Evolutionary conservation across 306 rosid species (phyloP).

Genomic region (Quercus variabilis): DNA sequence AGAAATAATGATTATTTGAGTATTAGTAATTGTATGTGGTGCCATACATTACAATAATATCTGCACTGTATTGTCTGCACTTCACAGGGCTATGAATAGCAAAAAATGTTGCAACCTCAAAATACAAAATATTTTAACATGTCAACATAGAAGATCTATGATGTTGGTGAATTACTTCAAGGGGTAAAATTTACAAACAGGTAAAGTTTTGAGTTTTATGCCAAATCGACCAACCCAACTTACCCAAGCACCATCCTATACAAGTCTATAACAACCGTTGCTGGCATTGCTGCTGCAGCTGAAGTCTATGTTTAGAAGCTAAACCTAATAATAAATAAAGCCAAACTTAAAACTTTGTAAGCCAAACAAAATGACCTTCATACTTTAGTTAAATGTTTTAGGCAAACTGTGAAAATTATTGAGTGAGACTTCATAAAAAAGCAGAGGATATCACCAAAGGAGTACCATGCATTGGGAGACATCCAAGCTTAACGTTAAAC

Average conservation of each 20-base stretch:
- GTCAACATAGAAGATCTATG: background rate
- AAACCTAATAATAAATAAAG: background rate
- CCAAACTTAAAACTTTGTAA: slow-evolving; percentile 2
- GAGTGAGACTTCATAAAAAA: background rate
- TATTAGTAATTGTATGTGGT: background rate
- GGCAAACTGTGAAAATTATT: background rate
- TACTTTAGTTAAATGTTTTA: background rate
- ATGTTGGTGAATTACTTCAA: background rate
- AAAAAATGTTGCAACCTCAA: background rate
- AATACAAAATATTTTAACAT: background rate
- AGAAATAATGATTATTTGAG: no score
- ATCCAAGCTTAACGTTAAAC: background rate
- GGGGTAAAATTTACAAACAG: background rate
- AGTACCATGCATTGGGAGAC: background rate
- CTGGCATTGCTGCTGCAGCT: background rate
- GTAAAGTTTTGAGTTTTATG: background rate
- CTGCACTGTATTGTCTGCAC: background rate
- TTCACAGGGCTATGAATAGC: background rate
- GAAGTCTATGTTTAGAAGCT: background rate
- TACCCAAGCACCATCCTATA: background rate
- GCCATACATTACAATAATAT: background rate
- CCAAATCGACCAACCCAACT: background rate
- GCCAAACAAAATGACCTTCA: background rate
- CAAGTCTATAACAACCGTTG: background rate
- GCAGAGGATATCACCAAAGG: background rate